These are phyloP conservation scores for Cymbidium sinense DNA, from an alignment of 106 monocot genomes.

Conservation along the genomic window DNA sequence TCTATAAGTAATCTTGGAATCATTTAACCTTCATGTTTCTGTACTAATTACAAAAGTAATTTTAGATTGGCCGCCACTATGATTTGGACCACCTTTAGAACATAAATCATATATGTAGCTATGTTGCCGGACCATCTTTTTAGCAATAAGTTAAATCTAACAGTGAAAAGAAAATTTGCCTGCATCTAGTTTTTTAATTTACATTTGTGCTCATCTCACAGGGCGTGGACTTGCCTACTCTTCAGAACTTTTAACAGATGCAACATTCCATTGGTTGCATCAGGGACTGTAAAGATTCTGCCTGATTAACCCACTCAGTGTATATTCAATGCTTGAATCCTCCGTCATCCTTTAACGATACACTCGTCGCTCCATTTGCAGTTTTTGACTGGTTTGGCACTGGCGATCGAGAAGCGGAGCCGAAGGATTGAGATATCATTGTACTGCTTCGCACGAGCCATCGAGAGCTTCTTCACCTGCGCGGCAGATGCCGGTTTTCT, in stretches of 20 bases:
- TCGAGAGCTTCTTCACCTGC: constrained; percentile 94
- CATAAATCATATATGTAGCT: too few species aligned
- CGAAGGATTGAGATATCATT: constrained; percentile 84
- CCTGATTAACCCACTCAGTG: too few species aligned
- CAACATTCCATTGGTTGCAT: constrained; percentile 69
- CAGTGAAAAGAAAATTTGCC: too few species aligned
- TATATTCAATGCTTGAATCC: background rate
- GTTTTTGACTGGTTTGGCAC: constrained; percentile 87
- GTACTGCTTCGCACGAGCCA: constrained; percentile 85
- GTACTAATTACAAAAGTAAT: too few species aligned
- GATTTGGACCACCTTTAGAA: too few species aligned
- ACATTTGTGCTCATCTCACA: constrained; percentile 15
- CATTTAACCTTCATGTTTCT: background rate
- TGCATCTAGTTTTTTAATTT: background rate
- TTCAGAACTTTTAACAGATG: constrained; percentile 73
- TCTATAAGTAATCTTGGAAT: too few species aligned
- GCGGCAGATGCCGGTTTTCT: constrained; percentile 68
- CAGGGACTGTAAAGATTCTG: constrained; percentile 56
- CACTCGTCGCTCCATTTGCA: constrained; percentile 12
- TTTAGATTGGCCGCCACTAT: too few species aligned
- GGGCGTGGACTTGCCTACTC: constrained; percentile 89
- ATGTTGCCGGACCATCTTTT: too few species aligned
- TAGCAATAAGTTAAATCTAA: too few species aligned
- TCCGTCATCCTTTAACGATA: background rate
- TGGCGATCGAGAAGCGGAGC: constrained; percentile 93